Evolutionary conservation across 163 green algal genomes (phyloP), one percentile per base, ranked within the genome.

Genomic region (Scenedesmus sp.): DNA sequence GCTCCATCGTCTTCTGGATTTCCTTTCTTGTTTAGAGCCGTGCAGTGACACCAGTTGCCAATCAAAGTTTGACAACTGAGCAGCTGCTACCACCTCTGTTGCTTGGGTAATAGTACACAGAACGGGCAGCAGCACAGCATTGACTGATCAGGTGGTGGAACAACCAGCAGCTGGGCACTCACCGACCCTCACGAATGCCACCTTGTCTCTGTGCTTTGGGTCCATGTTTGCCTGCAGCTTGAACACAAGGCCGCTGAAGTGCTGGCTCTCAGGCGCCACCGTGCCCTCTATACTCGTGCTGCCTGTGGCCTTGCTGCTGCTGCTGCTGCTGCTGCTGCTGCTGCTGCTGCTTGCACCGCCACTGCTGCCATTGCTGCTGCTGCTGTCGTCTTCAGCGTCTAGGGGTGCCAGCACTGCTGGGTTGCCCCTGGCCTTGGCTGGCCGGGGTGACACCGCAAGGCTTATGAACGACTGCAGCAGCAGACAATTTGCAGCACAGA

Each of bases 211-310:
- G 86, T 98, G 96, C 91, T 92, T 91, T 30, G 95, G 95, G 91
- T 98, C 96, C 96, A 98, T 97, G 85, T 97, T 97, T 35, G 95
- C 93, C 92, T 97, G 95, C 68, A 97, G 91, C 94, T 98, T 98
- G 90, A 97, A 97, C 70, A 97, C 93, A 4, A 97, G 92, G 33
- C 96, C 96, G 0, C 92, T 96, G 91, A 98, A 98, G 79, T 95
- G 80, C 2, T 56, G 72, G 49, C 94, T 85, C 0, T 93, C 73
- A 18, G 94, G 93, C 15, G 43, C 65, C 26, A 96, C 82, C 0
- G 18, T 13, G 13, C 91, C 94, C 0, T 89, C 81, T 68, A 89
- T 81, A 33, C 59, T 87, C 30, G 18, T 81, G 49, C 82, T 61
- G 59, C 78, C 78, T 33, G 40, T 83, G 15, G 22, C 35, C 24